Evolutionary conservation across 2,329 filamentous ascomycete genomes (phyloP), one percentile per base, ranked within the genome.

Genomic region (Claviceps spartinae): DNA sequence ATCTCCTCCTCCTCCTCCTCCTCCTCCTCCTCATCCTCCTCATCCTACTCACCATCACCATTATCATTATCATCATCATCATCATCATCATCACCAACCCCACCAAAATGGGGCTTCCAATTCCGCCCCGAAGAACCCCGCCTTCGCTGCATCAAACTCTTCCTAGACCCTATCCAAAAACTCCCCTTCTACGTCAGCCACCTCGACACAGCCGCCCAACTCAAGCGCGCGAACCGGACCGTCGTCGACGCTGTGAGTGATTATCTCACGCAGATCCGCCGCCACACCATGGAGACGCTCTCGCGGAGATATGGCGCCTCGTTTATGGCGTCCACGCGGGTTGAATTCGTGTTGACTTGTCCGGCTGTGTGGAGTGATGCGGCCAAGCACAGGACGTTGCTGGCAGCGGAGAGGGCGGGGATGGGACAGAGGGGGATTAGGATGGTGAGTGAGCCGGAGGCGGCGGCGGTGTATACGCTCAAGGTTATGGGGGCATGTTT

Each of bases 321-420:
- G 0, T 90, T 91, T 61, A 87, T 90, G 81, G 77, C 78, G 6
- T 80, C 78, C 7, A 89, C 85, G 5, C 82, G 81, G 59, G 81
- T 88, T 41, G 82, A 90, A 55, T 90, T 87, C 59, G 85, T 91
- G 48, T 72, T 93, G 52, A 91, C 86, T 1, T 87, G 86, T 49
- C 87, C 87, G 7, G 87, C 87, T 7, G 85, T 91, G 7, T 93
- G 87, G 87, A 87, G 82, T 24, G 87, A 93, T 63, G 79, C 84
- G 0, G 87, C 86, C n/a, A 91, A 90, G 69, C 86, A 88, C 64
- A 86, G 85, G 5, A 91, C 86, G 2, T 67, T 89, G 48, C 79
- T 85, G 62, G 87, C 86, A 5, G 86, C 86, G 11, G 83, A 89
- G 68, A 73, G 81, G 53, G 87, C 86, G 0, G 87, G 86, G 3